These are phyloP conservation scores for Chlorella sorokiniana DNA, from an alignment of 139 green algal species.

Conservation along the genomic window DNA sequence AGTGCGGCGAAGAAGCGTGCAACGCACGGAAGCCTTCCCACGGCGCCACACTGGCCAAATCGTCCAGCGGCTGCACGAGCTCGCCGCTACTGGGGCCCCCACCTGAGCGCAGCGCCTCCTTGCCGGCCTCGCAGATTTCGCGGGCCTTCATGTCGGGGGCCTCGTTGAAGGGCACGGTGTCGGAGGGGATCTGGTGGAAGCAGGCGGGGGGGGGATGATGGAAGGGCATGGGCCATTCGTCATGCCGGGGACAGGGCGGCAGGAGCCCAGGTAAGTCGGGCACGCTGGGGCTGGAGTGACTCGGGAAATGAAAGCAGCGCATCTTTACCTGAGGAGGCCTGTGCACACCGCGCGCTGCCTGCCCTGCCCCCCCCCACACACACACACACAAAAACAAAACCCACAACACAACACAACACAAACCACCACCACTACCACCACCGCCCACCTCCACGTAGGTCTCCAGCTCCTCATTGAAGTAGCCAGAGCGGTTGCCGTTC, in stretches of 20 bases:
- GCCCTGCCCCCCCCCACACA: neutral
- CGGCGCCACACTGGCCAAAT: neutral
- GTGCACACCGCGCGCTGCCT: too few species aligned
- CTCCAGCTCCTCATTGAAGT: slow-evolving; percentile 90
- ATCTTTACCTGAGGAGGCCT: too few species aligned
- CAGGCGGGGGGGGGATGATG: neutral
- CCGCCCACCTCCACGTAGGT: slow-evolving; percentile 81
- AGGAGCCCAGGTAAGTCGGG: too few species aligned
- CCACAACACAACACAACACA: neutral
- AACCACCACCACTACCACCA: neutral
- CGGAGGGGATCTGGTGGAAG: slow-evolving; percentile 79
- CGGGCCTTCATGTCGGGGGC: slow-evolving; percentile 92
- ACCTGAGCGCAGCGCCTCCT: slow-evolving; percentile 79
- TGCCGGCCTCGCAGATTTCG: slow-evolving; percentile 90
- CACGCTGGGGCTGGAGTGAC: too few species aligned
- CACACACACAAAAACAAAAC: neutral
- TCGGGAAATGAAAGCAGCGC: too few species aligned
- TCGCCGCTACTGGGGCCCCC: neutral
- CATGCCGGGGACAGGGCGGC: too few species aligned
- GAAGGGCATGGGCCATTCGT: too few species aligned
- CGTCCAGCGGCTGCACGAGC: neutral
- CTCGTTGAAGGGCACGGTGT: slow-evolving; percentile 94
- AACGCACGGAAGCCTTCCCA: neutral
- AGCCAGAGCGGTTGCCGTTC: slow-evolving; percentile 96
- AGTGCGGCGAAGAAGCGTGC: neutral